Conservation (phyloP, 2,329 filamentous ascomycete species). For the Epichloe uncinata region DNA sequence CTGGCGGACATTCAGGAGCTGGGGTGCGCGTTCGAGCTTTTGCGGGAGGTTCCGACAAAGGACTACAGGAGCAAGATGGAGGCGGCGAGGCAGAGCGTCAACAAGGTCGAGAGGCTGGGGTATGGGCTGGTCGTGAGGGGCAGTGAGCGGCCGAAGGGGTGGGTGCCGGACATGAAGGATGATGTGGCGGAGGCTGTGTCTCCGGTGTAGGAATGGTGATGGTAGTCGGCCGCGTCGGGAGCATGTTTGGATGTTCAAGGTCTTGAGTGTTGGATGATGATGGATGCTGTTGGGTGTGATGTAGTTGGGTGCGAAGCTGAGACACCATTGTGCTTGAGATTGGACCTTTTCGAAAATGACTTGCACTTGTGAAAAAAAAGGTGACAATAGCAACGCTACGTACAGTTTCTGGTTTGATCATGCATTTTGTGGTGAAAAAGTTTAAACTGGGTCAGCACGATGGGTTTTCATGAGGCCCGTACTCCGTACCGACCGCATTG, state of each 20-base stretch:
- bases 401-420: too few relatives aligned
- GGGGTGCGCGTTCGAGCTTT: conserved; percentile 60
- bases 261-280: too few relatives aligned
- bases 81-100: conserved; percentile 76
- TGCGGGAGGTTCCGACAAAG: conserved; percentile 45
- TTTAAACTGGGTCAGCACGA: too few relatives aligned
- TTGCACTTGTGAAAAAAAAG: too few relatives aligned
- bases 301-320: too few relatives aligned
- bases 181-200: conserved; percentile 17
- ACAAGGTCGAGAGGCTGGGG: conserved; percentile 83
- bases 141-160: conserved; percentile 78
- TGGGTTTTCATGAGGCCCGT: too few relatives aligned
- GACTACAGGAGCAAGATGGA: conserved; percentile 66
- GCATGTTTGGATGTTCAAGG: neutral
- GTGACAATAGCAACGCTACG: too few relatives aligned
- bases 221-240: neutral
- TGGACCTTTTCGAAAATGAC: too few relatives aligned
- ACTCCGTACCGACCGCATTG: too few relatives aligned
- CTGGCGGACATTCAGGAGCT: conserved; percentile 71
- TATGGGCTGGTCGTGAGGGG: conserved; percentile 83
- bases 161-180: conserved; percentile 63
- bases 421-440: too few relatives aligned
- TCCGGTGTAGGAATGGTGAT: conserved; percentile 7
- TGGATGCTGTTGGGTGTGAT: too few relatives aligned
- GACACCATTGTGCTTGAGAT: too few relatives aligned